These are phyloP conservation scores for Emergomyces orientalis DNA, from an alignment of 2,329 filamentous ascomycete genomes.

Conservation along the genomic window DNA sequence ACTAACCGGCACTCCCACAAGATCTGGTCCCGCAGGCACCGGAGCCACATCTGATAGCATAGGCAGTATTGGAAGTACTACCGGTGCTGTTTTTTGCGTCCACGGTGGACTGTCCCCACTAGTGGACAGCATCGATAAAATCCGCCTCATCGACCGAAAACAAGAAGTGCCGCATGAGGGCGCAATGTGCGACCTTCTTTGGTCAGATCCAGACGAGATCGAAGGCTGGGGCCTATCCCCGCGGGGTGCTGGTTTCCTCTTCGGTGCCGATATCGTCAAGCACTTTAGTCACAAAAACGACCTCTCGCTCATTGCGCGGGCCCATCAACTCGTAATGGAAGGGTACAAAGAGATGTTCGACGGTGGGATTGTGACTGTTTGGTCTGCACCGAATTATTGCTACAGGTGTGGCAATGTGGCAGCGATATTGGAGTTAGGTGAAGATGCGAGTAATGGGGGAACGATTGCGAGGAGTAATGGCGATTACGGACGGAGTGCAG, in stretches of 20 bases:
- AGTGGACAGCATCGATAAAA: conserved; percentile 91
- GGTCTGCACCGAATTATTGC: conserved; percentile 95
- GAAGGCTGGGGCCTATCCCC: conserved; percentile 94
- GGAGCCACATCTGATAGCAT: conserved; percentile 63
- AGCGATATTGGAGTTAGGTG: conserved; percentile 82
- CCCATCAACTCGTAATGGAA: conserved; percentile 98
- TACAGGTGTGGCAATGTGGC: conserved; percentile 95
- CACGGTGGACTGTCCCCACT: conserved; percentile 88
- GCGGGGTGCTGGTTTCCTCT: conserved; percentile 88
- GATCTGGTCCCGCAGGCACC: conserved; percentile 67
- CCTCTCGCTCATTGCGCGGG: conserved; percentile 80
- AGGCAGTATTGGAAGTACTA: conserved; percentile 40
- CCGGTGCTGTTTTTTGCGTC: conserved; percentile 84
- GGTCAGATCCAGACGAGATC: conserved; percentile 97
- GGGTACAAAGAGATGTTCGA: conserved; percentile 99
- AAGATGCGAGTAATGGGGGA: conserved; percentile 69
- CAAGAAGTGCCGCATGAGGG: conserved; percentile 98
- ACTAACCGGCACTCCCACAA: conserved; percentile 36
- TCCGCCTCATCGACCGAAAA: conserved; percentile 86
- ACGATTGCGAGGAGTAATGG: conserved; percentile 56
- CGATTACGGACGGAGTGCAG: conserved; percentile 35
- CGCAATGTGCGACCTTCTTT: conserved; percentile 96
- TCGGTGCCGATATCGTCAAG: conserved; percentile 91
- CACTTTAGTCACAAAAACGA: conserved; percentile 93
- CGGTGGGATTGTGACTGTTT: conserved; percentile 92